Percentiles rank a stretch among this genome's conserved stretches.
phyloP scores from a whole-genome alignment of 352 stramenopile genomes.

The Phytophthora pini region DNA sequence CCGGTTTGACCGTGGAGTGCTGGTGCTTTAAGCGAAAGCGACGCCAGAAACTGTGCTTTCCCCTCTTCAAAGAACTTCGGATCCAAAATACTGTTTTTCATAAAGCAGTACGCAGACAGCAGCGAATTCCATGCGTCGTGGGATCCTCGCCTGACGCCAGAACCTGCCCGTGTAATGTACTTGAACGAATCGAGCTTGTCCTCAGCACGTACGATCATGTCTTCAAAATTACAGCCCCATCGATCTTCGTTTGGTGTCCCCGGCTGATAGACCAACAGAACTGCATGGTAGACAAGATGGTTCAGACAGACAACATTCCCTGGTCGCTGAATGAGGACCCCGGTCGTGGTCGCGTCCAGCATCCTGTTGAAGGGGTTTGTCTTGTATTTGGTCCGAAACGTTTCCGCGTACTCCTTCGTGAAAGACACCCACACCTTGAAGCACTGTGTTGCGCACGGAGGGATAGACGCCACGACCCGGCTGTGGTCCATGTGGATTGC shows the following conservation, averaged over 20 bases:
- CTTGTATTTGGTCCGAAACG: slow-evolving; percentile 1
- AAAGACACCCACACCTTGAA: slow-evolving; percentile 13
- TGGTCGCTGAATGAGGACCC: slow-evolving; percentile 2
- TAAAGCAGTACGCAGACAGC: background rate
- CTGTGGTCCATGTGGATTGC: slow-evolving; percentile 2
- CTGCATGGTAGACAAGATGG: background rate
- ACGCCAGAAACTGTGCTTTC: too few species aligned
- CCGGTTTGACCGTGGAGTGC: too few species aligned
- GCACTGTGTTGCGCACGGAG: background rate
- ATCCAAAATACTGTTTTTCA: background rate
- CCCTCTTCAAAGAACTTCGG: too few species aligned
- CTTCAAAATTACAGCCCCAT: slow-evolving; percentile 1
- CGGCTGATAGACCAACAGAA: background rate
- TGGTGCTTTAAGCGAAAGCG: too few species aligned
- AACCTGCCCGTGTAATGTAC: slow-evolving; percentile 1
- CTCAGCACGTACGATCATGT: slow-evolving; percentile 4
- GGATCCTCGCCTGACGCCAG: background rate
- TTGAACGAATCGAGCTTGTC: background rate
- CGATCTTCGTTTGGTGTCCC: background rate
- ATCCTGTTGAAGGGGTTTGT: slow-evolving; percentile 7
- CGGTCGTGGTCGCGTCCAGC: background rate
- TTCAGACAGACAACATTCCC: slow-evolving; percentile 11
- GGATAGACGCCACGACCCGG: background rate
- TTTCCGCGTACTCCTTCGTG: background rate
- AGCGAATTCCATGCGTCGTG: background rate